These are phyloP conservation scores for Blastomyces gilchristii DNA, from an alignment of 2,329 filamentous ascomycete species.

Conservation along the genomic window DNA sequence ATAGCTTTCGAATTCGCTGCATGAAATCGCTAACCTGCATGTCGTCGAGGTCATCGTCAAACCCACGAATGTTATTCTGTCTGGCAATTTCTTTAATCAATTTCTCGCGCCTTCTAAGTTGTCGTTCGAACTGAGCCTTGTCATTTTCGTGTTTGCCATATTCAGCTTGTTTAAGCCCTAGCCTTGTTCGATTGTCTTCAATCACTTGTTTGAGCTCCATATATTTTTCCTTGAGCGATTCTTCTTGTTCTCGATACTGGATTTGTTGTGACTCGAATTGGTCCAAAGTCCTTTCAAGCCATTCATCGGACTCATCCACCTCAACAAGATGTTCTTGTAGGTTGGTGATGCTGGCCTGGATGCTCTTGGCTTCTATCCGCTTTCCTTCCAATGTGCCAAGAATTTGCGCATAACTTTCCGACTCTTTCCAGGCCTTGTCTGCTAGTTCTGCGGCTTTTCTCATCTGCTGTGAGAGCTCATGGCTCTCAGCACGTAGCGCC, in stretches of 20 bases:
- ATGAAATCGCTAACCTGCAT: slow-evolving; percentile 65
- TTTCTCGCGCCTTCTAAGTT: slow-evolving; percentile 58
- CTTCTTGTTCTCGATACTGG: slow-evolving; percentile 53
- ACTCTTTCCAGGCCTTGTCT: slow-evolving; percentile 59
- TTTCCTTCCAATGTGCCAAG: slow-evolving; percentile 68
- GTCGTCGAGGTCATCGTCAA: slow-evolving; percentile 67
- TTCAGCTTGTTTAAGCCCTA: slow-evolving; percentile 35
- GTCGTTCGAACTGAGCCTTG: slow-evolving; percentile 74
- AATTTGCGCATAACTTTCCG: slow-evolving; percentile 62
- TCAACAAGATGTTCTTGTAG: slow-evolving; percentile 64
- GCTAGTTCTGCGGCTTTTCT: slow-evolving; percentile 40
- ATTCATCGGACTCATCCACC: slow-evolving; percentile 66
- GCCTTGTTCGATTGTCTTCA: slow-evolving; percentile 35
- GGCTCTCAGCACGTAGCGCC: slow-evolving; percentile 50
- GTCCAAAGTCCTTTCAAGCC: slow-evolving; percentile 59
- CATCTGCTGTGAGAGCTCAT: slow-evolving; percentile 44
- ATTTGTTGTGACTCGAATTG: slow-evolving; percentile 68
- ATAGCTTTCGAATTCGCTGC: slow-evolving; percentile 61
- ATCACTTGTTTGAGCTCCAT: slow-evolving; percentile 49
- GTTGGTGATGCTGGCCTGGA: slow-evolving; percentile 59
- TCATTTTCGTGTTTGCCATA: slow-evolving; percentile 71
- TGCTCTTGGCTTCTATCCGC: slow-evolving; percentile 59
- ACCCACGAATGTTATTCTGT: slow-evolving; percentile 70
- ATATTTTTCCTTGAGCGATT: slow-evolving; percentile 55
- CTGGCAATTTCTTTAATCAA: slow-evolving; percentile 70